phyloP scores from a whole-genome alignment of 441 rosid species.

The Metrosideros polymorpha region DNA sequence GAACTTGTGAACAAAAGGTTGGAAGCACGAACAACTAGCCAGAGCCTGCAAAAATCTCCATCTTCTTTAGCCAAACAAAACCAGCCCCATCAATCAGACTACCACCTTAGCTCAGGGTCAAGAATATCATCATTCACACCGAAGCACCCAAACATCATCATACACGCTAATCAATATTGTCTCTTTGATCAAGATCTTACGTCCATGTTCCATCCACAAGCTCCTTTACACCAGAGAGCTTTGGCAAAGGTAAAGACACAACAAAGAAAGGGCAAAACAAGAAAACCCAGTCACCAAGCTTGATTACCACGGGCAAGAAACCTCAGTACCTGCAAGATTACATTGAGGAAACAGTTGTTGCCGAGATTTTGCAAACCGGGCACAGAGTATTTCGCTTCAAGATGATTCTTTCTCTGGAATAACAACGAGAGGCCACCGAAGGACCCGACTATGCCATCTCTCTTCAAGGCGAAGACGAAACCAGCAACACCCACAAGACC shows the following conservation, averaged over 20 bases:
- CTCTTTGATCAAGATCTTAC: background rate
- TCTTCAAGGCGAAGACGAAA: conserved; percentile 31
- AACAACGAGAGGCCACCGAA: conserved; percentile 17
- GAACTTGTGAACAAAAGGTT: conserved; percentile 45
- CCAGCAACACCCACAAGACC: conserved; percentile 43
- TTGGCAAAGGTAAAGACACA: background rate
- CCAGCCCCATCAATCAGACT: background rate
- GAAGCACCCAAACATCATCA: background rate
- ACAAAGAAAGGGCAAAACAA: background rate
- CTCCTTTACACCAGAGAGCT: background rate
- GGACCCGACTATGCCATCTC: conserved; percentile 25
- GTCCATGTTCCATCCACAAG: background rate
- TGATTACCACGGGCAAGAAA: background rate
- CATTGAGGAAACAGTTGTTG: conserved; percentile 80
- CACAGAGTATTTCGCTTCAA: conserved; percentile 23
- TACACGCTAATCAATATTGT: background rate
- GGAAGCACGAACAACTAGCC: conserved; percentile 66
- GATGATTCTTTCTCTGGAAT: conserved; percentile 1
- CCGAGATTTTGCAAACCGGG: conserved; percentile 87
- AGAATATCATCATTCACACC: background rate
- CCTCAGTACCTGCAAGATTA: conserved; percentile 56
- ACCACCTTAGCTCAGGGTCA: background rate
- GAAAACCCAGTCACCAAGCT: background rate
- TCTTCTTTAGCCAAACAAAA: background rate
- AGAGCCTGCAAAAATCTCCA: conserved; percentile 44